Evolutionary conservation across 257 asterid species (phyloP).

Genomic region (Capsicum chinense): DNA sequence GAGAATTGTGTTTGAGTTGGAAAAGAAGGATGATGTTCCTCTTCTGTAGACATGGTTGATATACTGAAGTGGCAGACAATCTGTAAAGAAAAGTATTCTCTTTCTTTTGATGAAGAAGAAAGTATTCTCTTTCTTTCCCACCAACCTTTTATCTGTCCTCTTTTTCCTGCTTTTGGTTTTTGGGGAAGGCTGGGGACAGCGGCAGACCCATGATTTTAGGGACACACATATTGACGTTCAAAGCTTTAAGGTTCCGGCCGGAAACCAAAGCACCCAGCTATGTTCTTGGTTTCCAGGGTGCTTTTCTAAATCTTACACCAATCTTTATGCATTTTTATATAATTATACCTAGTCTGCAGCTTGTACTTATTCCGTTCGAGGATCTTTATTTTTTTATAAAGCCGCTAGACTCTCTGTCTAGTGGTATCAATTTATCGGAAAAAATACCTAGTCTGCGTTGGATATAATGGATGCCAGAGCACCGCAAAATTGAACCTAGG

Average conservation of each 20-base stretch:
- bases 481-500: not conserved
- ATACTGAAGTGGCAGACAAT: slow-evolving; percentile 13
- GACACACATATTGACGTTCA: too few relatives aligned
- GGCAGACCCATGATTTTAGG: too few relatives aligned
- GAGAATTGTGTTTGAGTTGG: not conserved
- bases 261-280: too few relatives aligned
- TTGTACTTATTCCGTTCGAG: too few relatives aligned
- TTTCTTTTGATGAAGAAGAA: not conserved
- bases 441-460: not conserved
- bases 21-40: not conserved
- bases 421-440: too few relatives aligned
- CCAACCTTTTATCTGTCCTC: not conserved
- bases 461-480: not conserved
- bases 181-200: not conserved
- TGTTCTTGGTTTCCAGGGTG: too few relatives aligned
- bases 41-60: not conserved
- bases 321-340: too few relatives aligned
- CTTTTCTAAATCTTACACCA: too few relatives aligned
- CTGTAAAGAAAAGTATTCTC: not conserved
- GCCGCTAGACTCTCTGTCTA: too few relatives aligned
- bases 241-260: too few relatives aligned
- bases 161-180: not conserved
- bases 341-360: not conserved
- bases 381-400: too few relatives aligned
- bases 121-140: not conserved